These are phyloP conservation scores for Chaetomium olivaceum DNA, from an alignment of 2,329 filamentous ascomycete genomes.

Conservation along the genomic window DNA sequence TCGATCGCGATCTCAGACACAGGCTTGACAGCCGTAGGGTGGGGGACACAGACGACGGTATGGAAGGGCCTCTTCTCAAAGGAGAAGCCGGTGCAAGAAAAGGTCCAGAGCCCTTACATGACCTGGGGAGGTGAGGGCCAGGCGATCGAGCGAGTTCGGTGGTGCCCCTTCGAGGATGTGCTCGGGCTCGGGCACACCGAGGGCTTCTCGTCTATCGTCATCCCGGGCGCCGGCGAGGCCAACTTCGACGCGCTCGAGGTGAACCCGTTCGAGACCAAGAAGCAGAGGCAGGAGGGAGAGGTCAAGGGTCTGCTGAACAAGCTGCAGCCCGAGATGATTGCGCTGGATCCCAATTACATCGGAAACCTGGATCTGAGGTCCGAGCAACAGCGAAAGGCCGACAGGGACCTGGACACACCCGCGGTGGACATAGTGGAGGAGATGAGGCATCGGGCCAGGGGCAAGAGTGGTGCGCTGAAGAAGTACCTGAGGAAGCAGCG, in stretches of 20 bases:
- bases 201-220: conserved; percentile 86
- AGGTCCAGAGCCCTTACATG: conserved; percentile 88
- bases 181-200: conserved; percentile 80
- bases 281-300: conserved; percentile 90
- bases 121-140: conserved; percentile 85
- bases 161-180: conserved; percentile 95
- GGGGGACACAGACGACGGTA: conserved; percentile 84
- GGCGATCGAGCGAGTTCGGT: conserved; percentile 75
- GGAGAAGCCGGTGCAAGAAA: conserved; percentile 67
- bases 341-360: conserved; percentile 87
- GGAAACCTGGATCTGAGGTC: conserved; percentile 82
- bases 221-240: conserved; percentile 93
- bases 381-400: conserved; percentile 72
- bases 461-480: conserved; percentile 84
- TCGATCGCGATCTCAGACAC: conserved; percentile 87
- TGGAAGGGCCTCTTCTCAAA: conserved; percentile 91
- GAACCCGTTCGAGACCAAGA: conserved; percentile 92
- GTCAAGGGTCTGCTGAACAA: conserved; percentile 91
- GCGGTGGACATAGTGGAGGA: conserved; percentile 58
- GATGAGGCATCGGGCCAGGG: conserved; percentile 75
- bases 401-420: conserved; percentile 76
- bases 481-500: conserved; percentile 91
- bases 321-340: conserved; percentile 95
- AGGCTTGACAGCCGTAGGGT: conserved; percentile 83
- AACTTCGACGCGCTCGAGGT: conserved; percentile 93